Evolutionary conservation across 208 protist species (phyloP).

Genomic region (Wallacemonas sp.): DNA sequence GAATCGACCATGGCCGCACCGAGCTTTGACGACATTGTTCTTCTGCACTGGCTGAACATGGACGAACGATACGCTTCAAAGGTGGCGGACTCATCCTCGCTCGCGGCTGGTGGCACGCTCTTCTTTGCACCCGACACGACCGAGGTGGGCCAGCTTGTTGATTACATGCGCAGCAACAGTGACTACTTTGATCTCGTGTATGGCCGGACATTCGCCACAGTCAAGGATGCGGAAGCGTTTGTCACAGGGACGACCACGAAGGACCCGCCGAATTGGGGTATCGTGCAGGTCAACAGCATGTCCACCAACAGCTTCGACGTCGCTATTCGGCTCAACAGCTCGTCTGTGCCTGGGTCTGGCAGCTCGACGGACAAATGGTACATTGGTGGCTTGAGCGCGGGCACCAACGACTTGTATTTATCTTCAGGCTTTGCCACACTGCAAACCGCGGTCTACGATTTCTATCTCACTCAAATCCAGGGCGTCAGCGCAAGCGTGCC

Average conservation of each 20-base stretch:
- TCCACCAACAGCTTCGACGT: slow-evolving; percentile 37
- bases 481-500: background rate
- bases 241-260: slow-evolving; percentile 19
- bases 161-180: slow-evolving; percentile 25
- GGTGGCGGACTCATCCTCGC: background rate
- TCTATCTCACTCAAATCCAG: slow-evolving; percentile 27
- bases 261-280: slow-evolving; percentile 40
- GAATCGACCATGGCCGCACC: slow-evolving; percentile 21
- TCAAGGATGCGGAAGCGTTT: slow-evolving; percentile 15
- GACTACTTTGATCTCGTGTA: slow-evolving; percentile 46
- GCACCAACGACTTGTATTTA: slow-evolving; percentile 30
- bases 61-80: background rate
- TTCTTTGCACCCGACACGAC: slow-evolving; percentile 44
- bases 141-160: slow-evolving; percentile 33
- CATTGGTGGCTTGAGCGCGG: slow-evolving; percentile 22
- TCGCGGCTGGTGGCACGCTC: slow-evolving; percentile 33
- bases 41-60: slow-evolving; percentile 47
- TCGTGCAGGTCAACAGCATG: slow-evolving; percentile 40
- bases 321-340: slow-evolving; percentile 41
- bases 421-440: slow-evolving; percentile 59
- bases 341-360: slow-evolving; percentile 24
- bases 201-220: slow-evolving; percentile 29
- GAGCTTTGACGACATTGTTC: slow-evolving; percentile 51
- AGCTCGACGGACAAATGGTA: slow-evolving; percentile 18
- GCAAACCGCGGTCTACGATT: slow-evolving; percentile 42